These are phyloP conservation scores for Jamesozyma gamospora DNA, from an alignment of 805 yeast species.

Conservation along the genomic window DNA sequence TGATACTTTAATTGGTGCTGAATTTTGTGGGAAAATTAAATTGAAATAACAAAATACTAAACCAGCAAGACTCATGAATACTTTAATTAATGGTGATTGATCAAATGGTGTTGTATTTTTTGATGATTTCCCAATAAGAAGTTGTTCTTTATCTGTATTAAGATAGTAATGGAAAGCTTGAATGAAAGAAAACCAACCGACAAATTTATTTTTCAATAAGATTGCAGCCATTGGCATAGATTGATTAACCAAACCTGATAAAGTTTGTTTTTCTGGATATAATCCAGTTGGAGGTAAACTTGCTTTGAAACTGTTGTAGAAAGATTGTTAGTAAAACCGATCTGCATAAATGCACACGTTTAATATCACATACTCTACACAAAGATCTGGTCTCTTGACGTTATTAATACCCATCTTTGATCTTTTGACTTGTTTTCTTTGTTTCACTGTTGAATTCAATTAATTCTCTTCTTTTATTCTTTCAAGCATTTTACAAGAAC, in stretches of 20 bases:
- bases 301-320: conserved; percentile 31
- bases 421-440: background rate
- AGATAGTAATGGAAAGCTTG: conserved; percentile 34
- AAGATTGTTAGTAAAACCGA: conserved; percentile 14
- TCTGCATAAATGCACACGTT: background rate
- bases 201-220: conserved; percentile 41
- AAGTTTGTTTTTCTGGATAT: conserved; percentile 37
- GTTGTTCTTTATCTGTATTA: conserved; percentile 24
- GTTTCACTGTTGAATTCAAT: conserved; percentile 39
- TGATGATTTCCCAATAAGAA: conserved; percentile 25
- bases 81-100: conserved; percentile 35
- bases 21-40: conserved; percentile 33
- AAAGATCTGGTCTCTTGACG: conserved; percentile 31
- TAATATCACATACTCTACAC: conserved; percentile 22
- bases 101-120: conserved; percentile 19
- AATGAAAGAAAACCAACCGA: conserved; percentile 44
- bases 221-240: conserved; percentile 61
- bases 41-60: conserved; percentile 47
- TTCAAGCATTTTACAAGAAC: no score
- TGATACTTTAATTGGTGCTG: background rate
- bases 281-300: conserved; percentile 38
- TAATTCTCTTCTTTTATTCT: no score
- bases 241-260: conserved; percentile 33
- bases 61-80: conserved; percentile 38
- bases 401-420: conserved; percentile 16